phyloP scores from a whole-genome alignment of 495 filamentous ascomycete genomes.

The Neurospora sp. region DNA sequence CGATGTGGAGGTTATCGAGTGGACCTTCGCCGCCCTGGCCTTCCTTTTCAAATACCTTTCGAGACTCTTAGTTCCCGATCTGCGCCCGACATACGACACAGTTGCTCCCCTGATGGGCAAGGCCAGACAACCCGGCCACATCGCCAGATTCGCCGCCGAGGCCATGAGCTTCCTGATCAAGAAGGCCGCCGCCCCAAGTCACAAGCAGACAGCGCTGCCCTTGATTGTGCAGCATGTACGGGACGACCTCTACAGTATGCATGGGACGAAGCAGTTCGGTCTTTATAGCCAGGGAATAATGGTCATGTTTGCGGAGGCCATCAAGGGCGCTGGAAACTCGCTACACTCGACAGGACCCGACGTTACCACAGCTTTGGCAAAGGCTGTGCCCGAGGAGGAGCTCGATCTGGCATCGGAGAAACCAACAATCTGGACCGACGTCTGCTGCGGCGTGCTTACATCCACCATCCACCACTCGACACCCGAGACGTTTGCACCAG shows the following conservation, averaged over 20 bases:
- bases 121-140: slow-evolving; percentile 67
- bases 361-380: slow-evolving; percentile 56
- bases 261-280: slow-evolving; percentile 37
- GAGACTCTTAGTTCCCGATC: slow-evolving; percentile 69
- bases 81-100: slow-evolving; percentile 71
- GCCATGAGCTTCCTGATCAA: slow-evolving; percentile 87
- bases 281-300: slow-evolving; percentile 81
- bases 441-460: slow-evolving; percentile 64
- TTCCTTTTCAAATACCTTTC: slow-evolving; percentile 97
- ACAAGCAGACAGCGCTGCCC: slow-evolving; percentile 62
- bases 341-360: slow-evolving; percentile 70
- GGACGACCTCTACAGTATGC: slow-evolving; percentile 49
- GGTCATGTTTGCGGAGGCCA: slow-evolving; percentile 79
- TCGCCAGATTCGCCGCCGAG: slow-evolving; percentile 86
- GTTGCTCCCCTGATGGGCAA: slow-evolving; percentile 82
- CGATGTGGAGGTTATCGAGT: slow-evolving; percentile 76
- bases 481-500: slow-evolving; percentile 52
- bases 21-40: slow-evolving; percentile 89
- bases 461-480: slow-evolving; percentile 75
- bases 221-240: slow-evolving; percentile 58
- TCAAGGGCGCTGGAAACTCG: slow-evolving; percentile 68
- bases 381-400: slow-evolving; percentile 40
- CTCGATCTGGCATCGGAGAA: slow-evolving; percentile 27
- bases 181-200: slow-evolving; percentile 67
- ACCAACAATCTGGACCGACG: slow-evolving; percentile 40